A percentile compares a stretch with the other conserved stretches of the same genome.
These are phyloP conservation scores for Talaromyces sp. DNA, from an alignment of 2,329 filamentous ascomycete genomes.

Conservation along the genomic window DNA sequence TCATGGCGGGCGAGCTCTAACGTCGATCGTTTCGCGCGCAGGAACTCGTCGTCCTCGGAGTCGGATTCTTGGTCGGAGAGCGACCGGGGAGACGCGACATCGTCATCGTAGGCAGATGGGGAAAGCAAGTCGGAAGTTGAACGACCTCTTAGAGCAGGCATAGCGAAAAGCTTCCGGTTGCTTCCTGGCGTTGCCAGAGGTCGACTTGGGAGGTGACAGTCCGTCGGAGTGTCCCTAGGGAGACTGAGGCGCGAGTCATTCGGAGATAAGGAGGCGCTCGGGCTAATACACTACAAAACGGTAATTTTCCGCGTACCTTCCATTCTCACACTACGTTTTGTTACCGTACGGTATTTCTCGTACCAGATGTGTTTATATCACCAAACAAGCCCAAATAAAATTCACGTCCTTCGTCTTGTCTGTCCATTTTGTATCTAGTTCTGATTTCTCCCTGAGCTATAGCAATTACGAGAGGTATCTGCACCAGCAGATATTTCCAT, in stretches of 20 bases:
- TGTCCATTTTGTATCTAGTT: background rate
- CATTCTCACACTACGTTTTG: background rate
- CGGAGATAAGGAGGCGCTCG: background rate
- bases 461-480: no score
- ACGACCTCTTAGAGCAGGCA: slow-evolving; percentile 15
- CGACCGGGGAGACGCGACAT: slow-evolving; percentile 61
- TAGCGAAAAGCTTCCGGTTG: background rate
- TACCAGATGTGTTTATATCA: background rate
- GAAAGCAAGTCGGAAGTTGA: slow-evolving; percentile 51
- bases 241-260: background rate
- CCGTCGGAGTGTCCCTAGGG: background rate
- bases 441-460: no score
- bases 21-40: slow-evolving; percentile 61
- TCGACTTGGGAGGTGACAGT: background rate
- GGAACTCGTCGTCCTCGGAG: slow-evolving; percentile 67
- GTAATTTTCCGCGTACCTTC: background rate
- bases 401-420: background rate
- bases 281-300: background rate
- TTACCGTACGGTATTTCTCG: background rate
- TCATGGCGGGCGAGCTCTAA: slow-evolving; percentile 65
- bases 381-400: background rate
- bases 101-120: slow-evolving; percentile 60
- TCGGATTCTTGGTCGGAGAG: slow-evolving; percentile 64
- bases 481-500: no score
- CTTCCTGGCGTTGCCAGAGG: background rate